Evolutionary conservation across 768 basidiomycete species (phyloP).

Genomic region (Coprinopsis sp.): DNA sequence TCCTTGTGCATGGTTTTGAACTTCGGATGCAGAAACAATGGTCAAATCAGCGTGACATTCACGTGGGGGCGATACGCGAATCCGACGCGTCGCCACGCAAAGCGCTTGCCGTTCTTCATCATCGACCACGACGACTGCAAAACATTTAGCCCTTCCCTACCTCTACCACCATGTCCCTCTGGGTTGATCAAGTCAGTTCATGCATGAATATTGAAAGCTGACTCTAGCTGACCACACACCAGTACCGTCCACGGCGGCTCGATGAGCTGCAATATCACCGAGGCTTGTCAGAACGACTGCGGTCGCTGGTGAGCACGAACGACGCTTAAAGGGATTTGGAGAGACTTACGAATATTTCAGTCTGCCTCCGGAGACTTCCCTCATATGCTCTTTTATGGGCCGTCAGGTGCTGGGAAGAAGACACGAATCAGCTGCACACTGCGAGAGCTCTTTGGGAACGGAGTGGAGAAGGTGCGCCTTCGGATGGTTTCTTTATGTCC

Average conservation of each 20-base stretch:
- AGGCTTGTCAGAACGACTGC: slow-evolving; percentile 72
- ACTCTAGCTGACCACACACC: slow-evolving; percentile 24
- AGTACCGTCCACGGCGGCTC: slow-evolving; percentile 82
- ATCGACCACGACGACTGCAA: background rate
- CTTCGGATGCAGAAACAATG: background rate
- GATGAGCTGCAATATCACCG: slow-evolving; percentile 87
- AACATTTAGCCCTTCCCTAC: background rate
- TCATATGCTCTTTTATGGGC: slow-evolving; percentile 96
- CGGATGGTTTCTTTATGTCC: background rate
- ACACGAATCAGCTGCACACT: slow-evolving; percentile 90
- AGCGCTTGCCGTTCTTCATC: background rate
- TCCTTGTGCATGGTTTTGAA: background rate
- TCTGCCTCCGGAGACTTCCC: slow-evolving; percentile 92
- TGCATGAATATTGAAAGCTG: background rate
- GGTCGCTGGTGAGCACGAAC: slow-evolving; percentile 53
- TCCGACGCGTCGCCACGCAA: background rate
- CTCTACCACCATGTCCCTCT: slow-evolving; percentile 50
- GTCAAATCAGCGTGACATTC: background rate
- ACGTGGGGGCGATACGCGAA: background rate
- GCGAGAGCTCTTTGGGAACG: slow-evolving; percentile 82
- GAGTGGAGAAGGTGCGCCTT: slow-evolving; percentile 79
- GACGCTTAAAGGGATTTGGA: background rate
- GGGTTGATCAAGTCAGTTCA: slow-evolving; percentile 55
- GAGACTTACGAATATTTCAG: slow-evolving; percentile 31
- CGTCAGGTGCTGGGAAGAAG: slow-evolving; percentile 97